Percentiles rank a stretch among this genome's conserved stretches.
phyloP scores from a whole-genome alignment of 75 land plant genomes.

The Pseudotsuga menziesii region DNA sequence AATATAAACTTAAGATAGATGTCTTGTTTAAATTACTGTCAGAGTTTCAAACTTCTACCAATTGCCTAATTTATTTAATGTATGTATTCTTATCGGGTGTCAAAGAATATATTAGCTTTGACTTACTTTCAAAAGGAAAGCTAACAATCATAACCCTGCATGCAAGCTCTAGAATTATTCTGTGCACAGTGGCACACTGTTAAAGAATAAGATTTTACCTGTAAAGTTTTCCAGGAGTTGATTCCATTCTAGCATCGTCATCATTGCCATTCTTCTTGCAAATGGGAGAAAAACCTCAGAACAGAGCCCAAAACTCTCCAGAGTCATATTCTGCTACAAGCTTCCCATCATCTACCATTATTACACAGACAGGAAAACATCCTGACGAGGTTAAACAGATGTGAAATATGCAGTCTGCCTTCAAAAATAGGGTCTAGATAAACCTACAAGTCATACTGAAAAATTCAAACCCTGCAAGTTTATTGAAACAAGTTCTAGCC shows the following conservation, averaged over 20 bases:
- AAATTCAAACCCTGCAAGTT: not conserved
- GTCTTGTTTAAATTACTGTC: too few species aligned
- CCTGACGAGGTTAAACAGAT: too few species aligned
- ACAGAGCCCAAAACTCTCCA: conserved; percentile 95
- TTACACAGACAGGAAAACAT: not conserved
- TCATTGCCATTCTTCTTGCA: conserved; percentile 28
- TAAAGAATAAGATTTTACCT: conserved; percentile 17
- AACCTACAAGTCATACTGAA: not conserved
- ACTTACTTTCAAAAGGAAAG: not conserved
- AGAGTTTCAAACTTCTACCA: not conserved
- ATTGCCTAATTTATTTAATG: not conserved
- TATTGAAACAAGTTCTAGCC: not conserved
- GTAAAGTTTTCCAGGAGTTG: conserved; percentile 21
- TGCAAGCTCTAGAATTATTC: too few species aligned
- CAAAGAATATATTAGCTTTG: not conserved
- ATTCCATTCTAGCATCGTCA: conserved; percentile 11
- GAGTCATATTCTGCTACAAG: conserved; percentile 81
- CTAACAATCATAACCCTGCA: too few species aligned
- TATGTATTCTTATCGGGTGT: not conserved
- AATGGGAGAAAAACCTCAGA: conserved; percentile 95
- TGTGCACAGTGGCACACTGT: too few species aligned
- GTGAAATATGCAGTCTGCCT: too few species aligned
- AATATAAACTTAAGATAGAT: not conserved
- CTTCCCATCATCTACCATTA: conserved; percentile 85
- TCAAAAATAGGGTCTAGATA: not conserved